These are phyloP conservation scores for Geranium brycei DNA, from an alignment of 345 rosid species.

Conservation along the genomic window DNA sequence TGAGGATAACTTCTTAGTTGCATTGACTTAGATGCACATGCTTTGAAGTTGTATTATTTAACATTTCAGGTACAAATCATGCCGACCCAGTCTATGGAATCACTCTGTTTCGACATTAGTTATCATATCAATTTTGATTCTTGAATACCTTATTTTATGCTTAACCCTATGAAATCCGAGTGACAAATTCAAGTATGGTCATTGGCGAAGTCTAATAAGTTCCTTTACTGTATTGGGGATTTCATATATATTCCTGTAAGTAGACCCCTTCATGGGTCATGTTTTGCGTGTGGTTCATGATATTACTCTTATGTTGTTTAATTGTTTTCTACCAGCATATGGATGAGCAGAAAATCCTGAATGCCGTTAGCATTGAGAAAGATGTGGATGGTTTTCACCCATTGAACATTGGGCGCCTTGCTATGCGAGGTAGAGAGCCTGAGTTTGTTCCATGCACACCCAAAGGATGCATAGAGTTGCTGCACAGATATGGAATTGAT, in stretches of 20 bases:
- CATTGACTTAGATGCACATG: no score
- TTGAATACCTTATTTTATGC: no score
- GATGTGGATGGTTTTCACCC: conserved; percentile 94
- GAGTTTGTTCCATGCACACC: conserved; percentile 79
- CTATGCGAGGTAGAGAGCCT: conserved; percentile 82
- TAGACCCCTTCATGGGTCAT: not conserved
- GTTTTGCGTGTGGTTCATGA: not conserved
- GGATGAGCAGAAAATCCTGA: conserved; percentile 58
- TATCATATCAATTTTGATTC: no score
- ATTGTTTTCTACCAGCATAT: conserved; percentile 43
- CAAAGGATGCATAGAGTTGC: conserved; percentile 77
- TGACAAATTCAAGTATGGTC: no score
- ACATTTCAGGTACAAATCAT: no score
- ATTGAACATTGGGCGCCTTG: conserved; percentile 66
- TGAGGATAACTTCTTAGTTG: no score
- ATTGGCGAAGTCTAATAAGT: not conserved
- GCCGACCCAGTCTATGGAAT: no score
- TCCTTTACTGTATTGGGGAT: no score
- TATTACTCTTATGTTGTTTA: not conserved
- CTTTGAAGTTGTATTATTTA: no score
- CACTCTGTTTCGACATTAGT: no score
- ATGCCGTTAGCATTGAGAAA: conserved; percentile 65
- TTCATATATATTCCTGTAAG: no score
- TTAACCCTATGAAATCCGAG: no score
- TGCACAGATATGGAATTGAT: conserved; percentile 53